Percentiles rank a stretch among this genome's conserved stretches.
phyloP scores from a whole-genome alignment of 2,329 filamentous ascomycete genomes.

The Ceratocystis destructans region DNA sequence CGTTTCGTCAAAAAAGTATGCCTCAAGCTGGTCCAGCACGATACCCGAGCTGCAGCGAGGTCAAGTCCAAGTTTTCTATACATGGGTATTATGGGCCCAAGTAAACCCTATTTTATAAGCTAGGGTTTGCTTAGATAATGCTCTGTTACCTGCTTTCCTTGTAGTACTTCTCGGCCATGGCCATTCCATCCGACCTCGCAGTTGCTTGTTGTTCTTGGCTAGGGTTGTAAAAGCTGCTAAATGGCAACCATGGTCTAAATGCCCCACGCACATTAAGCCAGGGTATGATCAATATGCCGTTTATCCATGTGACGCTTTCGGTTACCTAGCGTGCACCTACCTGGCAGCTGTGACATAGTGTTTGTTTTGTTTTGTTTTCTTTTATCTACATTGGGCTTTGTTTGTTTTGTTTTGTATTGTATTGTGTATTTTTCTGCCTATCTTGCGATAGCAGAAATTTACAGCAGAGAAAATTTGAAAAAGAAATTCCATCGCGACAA shows the following conservation, averaged over 20 bases:
- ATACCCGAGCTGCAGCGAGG: too few relatives aligned
- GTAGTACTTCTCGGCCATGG: not conserved
- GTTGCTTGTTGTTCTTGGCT: not conserved
- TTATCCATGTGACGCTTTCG: not conserved
- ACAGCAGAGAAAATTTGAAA: not conserved
- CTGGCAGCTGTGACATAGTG: not conserved
- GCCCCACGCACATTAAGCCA: not conserved
- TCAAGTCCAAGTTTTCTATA: too few relatives aligned
- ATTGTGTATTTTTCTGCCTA: not conserved
- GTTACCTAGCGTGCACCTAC: not conserved
- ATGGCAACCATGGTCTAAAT: not conserved
- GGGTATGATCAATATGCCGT: not conserved
- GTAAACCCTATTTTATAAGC: fast-evolving
- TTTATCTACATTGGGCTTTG: not conserved
- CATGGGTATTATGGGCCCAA: too few relatives aligned
- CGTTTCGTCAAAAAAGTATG: too few relatives aligned
- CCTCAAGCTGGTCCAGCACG: too few relatives aligned
- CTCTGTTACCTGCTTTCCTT: not conserved
- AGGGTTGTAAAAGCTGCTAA: not conserved
- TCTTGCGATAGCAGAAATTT: not conserved
- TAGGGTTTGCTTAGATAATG: too few relatives aligned
- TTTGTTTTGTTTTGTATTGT: not conserved
- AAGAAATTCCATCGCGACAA: not conserved
- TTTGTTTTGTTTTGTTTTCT: not conserved
- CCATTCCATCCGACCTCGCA: not conserved